Conservation (phyloP, 1,284 basidiomycete genomes). For the Termitomyces sp. region DNA sequence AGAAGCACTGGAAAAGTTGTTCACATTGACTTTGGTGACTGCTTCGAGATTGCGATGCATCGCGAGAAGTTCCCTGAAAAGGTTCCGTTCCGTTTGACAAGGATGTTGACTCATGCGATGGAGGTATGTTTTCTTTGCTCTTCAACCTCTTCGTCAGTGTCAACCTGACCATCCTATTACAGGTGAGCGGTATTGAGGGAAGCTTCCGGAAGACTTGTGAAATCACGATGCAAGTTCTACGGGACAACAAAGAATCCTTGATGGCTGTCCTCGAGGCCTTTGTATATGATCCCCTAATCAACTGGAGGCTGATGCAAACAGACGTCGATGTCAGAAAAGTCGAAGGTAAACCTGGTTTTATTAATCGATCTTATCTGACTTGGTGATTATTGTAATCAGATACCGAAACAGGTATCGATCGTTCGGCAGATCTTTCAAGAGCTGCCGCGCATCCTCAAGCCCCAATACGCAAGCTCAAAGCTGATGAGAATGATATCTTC, state of each 20-base stretch:
- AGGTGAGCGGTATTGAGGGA: slow-evolving; percentile 96
- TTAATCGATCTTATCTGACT: background rate
- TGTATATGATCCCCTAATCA: slow-evolving; percentile 86
- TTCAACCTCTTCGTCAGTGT: background rate
- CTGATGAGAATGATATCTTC: slow-evolving; percentile 81
- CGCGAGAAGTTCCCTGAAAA: slow-evolving; percentile 99
- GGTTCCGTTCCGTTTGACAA: slow-evolving; percentile 95
- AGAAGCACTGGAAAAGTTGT: slow-evolving; percentile 93
- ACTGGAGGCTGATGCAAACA: slow-evolving; percentile 81
- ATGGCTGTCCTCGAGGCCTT: slow-evolving; percentile 98
- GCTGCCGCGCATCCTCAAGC: slow-evolving; percentile 71
- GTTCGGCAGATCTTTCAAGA: slow-evolving; percentile 58
- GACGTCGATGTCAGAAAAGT: slow-evolving; percentile 59
- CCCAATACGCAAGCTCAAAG: slow-evolving; percentile 67
- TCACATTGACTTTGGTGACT: slow-evolving; percentile 96
- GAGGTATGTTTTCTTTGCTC: slow-evolving; percentile 52
- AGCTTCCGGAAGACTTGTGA: slow-evolving; percentile 96
- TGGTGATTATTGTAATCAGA: slow-evolving; percentile 22
- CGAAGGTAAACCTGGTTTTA: slow-evolving; percentile 42
- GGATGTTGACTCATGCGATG: slow-evolving; percentile 99
- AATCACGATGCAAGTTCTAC: slow-evolving; percentile 94
- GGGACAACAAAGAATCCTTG: slow-evolving; percentile 96
- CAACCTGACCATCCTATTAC: slow-evolving; percentile 11
- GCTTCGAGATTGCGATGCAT: slow-evolving; percentile 92
- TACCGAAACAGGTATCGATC: slow-evolving; percentile 42